Evolutionary conservation across 2,329 filamentous ascomycete genomes (phyloP).

Genomic region (Xylogone sp.): DNA sequence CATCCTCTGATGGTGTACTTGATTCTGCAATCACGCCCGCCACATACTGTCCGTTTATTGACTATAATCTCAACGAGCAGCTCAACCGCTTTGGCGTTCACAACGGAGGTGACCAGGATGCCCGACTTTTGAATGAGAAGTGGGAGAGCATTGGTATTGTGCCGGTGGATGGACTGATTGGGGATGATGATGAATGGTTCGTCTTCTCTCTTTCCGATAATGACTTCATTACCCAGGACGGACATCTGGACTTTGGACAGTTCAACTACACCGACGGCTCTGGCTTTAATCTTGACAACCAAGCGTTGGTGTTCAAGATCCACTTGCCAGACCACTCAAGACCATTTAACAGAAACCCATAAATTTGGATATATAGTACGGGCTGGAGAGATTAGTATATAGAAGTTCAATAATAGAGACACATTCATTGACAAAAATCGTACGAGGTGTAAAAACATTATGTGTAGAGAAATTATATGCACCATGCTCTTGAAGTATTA

Average conservation of each 20-base stretch:
- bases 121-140: conserved; percentile 66
- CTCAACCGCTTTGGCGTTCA: conserved; percentile 63
- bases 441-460: no score
- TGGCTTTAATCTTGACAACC: conserved; percentile 53
- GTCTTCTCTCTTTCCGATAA: conserved; percentile 68
- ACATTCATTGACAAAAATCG: no score
- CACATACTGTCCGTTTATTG: conserved; percentile 61
- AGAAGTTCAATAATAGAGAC: no score
- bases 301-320: conserved; percentile 52
- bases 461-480: no score
- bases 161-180: conserved; percentile 46
- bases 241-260: conserved; percentile 50
- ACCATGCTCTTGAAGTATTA: no score
- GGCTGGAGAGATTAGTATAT: no score
- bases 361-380: neutral
- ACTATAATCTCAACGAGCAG: conserved; percentile 64
- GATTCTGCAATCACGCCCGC: conserved; percentile 51
- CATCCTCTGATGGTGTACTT: conserved; percentile 46
- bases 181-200: conserved; percentile 57
- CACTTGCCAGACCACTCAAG: conserved; percentile 19
- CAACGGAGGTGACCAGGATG: conserved; percentile 61
- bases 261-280: conserved; percentile 50
- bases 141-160: conserved; percentile 68
- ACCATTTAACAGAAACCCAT: neutral
- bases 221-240: conserved; percentile 71